These are phyloP conservation scores for thale cress (Arabidopsis thaliana) DNA, from an alignment of 345 rosid genomes.

Conservation along the genomic window DNA sequence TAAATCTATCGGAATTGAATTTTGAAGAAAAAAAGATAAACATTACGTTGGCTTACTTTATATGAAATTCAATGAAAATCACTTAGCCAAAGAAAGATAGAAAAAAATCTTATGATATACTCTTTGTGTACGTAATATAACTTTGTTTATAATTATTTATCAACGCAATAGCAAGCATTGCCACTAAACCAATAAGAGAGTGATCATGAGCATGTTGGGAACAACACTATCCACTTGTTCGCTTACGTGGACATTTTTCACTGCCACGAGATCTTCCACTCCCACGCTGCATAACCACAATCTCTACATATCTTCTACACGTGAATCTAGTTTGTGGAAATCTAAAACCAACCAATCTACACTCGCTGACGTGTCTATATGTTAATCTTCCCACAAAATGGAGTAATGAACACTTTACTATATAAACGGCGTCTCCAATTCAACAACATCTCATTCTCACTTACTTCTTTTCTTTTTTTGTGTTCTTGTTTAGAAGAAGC, in stretches of 20 bases:
- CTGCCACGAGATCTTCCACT: neutral
- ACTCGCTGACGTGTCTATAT: slow-evolving; percentile 1
- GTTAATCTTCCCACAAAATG: neutral
- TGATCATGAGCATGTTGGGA: no score
- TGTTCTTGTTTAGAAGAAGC: neutral
- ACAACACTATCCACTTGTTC: slow-evolving; percentile 3
- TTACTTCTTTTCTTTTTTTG: neutral
- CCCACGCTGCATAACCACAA: slow-evolving; percentile 17
- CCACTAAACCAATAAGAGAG: neutral
- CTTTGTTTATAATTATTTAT: no score
- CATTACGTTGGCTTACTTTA: no score
- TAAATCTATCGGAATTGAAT: no score
- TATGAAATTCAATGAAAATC: no score
- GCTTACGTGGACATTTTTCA: slow-evolving; percentile 3
- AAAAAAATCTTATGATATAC: no score
- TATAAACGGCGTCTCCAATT: slow-evolving; percentile 10
- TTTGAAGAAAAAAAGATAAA: no score
- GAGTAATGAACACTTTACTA: slow-evolving; percentile 4
- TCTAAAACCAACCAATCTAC: slow-evolving; percentile 36
- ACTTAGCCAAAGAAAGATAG: no score
- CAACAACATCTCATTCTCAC: slow-evolving; percentile 11
- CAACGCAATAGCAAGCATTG: neutral
- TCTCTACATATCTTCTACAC: slow-evolving; percentile 14
- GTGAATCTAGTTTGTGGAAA: slow-evolving; percentile 13
- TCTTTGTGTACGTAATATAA: no score